Evolutionary conservation across 208 protist genomes (phyloP), one percentile per base, ranked within the genome.

Genomic region (Trypanosoma scelopori): DNA sequence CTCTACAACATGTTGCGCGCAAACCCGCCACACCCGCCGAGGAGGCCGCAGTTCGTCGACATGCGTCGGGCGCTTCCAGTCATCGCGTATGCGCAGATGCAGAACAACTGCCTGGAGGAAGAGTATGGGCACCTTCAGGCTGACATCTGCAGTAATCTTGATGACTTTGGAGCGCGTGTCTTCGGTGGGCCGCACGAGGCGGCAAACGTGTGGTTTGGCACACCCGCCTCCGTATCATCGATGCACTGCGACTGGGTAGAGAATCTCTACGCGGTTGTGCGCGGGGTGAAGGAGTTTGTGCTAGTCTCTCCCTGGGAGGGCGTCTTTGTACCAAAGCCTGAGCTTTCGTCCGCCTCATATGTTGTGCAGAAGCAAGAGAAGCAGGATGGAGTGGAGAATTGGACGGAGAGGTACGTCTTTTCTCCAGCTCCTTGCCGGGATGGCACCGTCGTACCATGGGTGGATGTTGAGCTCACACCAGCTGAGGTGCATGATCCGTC

Each of bases 221-320:
- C 83, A 32, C 73, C 78, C 0, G 81, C 81, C 46, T 89, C 81
- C 1, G 87, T 95, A 28, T 91, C 85, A n/a, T 90, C 85, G 18
- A 75, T 94, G 79, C 93, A 97, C 59, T 89, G 95, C 71, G 93
- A 97, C 78, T 94, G 81, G 79, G 93, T 93, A 23, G 91, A 97
- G 72, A 97, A 97, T 64, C 75, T 97, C 18, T 97, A 97, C 76
- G 61, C 82, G 6, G 91, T 97, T 4, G 80, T 97, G 37, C 79
- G 87, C 12, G 93, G 93, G 3, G 82, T 89, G 47, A 97, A 97
- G 79, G 86, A 91, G 65, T 96, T 96, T 46, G 61, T 91, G n/a
- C 76, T 96, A 30, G 65, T 96, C 32, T 89, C 91, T 5, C 89
- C 91, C 18, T 96, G 91, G 91, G 88, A 96, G 58, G 84, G 81